Evolutionary conservation across 1,284 basidiomycete genomes (phyloP).

Genomic region (Cryptococcus sp.): DNA sequence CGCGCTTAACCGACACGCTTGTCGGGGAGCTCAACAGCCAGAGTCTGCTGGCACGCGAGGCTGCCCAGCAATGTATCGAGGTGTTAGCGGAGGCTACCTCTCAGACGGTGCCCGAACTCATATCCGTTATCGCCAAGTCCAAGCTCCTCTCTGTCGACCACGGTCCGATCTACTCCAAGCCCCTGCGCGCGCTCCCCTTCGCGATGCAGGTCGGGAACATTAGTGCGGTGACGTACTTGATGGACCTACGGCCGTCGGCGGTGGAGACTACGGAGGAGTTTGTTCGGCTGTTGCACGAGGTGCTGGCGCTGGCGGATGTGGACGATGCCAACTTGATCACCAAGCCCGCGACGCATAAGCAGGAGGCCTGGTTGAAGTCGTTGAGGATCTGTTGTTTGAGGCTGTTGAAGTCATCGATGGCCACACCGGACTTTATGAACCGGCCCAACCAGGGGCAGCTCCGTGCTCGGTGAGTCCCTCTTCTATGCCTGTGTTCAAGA

Average conservation of each 20-base stretch:
- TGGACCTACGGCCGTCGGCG: constrained; percentile 76
- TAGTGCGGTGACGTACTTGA: constrained; percentile 91
- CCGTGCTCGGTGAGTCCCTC: constrained; percentile 72
- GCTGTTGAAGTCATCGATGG: constrained; percentile 89
- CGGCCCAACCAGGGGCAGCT: constrained; percentile 66
- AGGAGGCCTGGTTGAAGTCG: constrained; percentile 76
- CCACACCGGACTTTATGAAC: constrained; percentile 85
- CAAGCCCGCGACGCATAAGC: constrained; percentile 72
- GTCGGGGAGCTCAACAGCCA: constrained; percentile 87
- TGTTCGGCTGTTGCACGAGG: constrained; percentile 87
- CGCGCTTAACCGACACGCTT: constrained; percentile 74
- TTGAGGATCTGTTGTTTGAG: constrained; percentile 95
- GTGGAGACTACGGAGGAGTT: constrained; percentile 90
- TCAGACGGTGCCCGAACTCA: constrained; percentile 70
- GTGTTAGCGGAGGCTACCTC: constrained; percentile 73
- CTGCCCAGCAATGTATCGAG: constrained; percentile 77
- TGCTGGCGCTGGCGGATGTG: constrained; percentile 90
- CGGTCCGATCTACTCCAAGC: constrained; percentile 86
- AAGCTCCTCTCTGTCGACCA: constrained; percentile 64
- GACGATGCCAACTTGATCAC: constrained; percentile 82
- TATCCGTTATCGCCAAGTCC: constrained; percentile 74
- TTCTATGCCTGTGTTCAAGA: background rate
- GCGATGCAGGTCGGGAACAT: constrained; percentile 98
- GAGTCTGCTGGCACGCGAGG: constrained; percentile 78
- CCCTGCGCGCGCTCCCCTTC: constrained; percentile 92